phyloP scores from a whole-genome alignment of 2,329 filamentous ascomycete genomes.

The Cadophora luteo-olivacea region DNA sequence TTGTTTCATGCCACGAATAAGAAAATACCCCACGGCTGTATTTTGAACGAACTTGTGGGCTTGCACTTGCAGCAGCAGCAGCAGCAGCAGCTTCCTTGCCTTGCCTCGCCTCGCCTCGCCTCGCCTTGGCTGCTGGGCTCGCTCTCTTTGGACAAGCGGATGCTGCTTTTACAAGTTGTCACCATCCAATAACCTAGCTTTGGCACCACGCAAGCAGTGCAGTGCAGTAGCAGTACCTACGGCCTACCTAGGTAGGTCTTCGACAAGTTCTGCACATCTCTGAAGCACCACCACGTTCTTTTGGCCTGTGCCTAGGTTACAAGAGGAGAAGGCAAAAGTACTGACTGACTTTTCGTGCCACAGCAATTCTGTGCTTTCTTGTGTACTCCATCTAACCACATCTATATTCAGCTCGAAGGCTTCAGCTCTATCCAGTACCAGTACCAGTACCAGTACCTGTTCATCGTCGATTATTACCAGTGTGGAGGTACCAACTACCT shows the following conservation, averaged over 20 bases:
- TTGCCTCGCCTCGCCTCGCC: conserved; percentile 1
- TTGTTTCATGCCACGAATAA: conserved; percentile 10
- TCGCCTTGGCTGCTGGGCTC: conserved; percentile 7
- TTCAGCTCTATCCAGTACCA: background rate
- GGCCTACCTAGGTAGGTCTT: background rate
- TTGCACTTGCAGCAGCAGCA: background rate
- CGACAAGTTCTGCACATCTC: conserved; percentile 2
- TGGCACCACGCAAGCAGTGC: background rate
- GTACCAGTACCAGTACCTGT: background rate
- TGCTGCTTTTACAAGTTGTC: conserved; percentile 3
- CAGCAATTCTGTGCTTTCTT: conserved; percentile 4
- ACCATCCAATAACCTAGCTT: conserved; percentile 2
- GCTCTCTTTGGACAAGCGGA: background rate
- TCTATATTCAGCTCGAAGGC: conserved; percentile 1
- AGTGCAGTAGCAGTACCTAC: too few relatives aligned
- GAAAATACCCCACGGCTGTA: conserved; percentile 7
- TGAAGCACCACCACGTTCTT: background rate
- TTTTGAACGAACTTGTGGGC: conserved; percentile 15
- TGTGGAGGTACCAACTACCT: too few relatives aligned
- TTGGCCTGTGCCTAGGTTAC: background rate
- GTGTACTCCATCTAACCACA: background rate
- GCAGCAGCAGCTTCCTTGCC: background rate
- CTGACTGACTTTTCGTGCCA: background rate
- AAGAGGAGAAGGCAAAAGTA: background rate
- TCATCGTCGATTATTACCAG: too few relatives aligned